Conservation (phyloP, 805 yeast genomes). For the Barnettozyma siamensis region DNA sequence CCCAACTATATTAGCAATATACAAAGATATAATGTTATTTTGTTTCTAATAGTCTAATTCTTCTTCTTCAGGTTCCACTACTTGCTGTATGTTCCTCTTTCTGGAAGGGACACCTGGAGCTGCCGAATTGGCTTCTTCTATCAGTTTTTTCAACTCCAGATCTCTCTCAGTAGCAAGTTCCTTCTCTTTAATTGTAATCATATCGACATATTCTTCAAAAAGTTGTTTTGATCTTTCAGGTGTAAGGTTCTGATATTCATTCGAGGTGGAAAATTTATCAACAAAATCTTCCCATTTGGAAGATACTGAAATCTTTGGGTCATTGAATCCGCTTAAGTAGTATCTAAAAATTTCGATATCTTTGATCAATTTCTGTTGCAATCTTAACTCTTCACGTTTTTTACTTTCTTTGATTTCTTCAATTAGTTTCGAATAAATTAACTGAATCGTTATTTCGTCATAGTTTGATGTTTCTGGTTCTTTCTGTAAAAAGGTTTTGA, state of each 20-base stretch:
- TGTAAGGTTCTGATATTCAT: conserved; percentile 32
- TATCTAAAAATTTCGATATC: conserved; percentile 18
- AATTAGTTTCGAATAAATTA: conserved; percentile 26
- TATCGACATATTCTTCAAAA: conserved; percentile 30
- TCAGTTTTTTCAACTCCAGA: conserved; percentile 16
- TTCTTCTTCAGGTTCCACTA: conserved; percentile 17
- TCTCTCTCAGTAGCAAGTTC: conserved; percentile 20
- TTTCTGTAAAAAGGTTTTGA: conserved; percentile 15
- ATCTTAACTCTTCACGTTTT: conserved; percentile 18
- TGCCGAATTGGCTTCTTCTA: conserved; percentile 15
- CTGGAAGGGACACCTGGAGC: conserved; percentile 5
- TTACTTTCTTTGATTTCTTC: conserved; percentile 22
- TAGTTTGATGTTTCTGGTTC: conserved; percentile 23
- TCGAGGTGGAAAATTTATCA: conserved; percentile 23
- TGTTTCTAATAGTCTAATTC: conserved; percentile 29
- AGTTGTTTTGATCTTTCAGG: conserved; percentile 27
- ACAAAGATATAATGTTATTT: neutral
- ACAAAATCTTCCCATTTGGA: conserved; percentile 34
- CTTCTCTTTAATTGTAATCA: conserved; percentile 22
- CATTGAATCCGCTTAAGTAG: conserved; percentile 20
- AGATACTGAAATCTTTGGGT: conserved; percentile 21
- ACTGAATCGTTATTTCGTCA: conserved; percentile 25
- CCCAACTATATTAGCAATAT: too few species aligned
- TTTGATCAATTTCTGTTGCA: conserved; percentile 9
- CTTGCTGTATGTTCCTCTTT: conserved; percentile 20